phyloP scores from a whole-genome alignment of 2,329 filamentous ascomycete species.

The Coniochaeta prunicola region DNA sequence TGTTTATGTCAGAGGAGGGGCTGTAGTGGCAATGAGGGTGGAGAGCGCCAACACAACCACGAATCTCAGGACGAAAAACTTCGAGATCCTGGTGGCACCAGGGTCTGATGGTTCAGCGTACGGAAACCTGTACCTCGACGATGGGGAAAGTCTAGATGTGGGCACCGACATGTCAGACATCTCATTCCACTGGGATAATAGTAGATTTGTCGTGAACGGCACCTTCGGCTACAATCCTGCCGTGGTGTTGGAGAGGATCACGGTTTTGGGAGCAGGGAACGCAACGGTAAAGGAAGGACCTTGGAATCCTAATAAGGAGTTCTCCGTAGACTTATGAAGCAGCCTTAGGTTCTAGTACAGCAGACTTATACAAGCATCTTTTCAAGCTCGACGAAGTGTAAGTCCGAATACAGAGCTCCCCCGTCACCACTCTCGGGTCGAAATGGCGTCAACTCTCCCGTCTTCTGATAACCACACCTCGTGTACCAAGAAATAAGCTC shows the following conservation, averaged over 20 bases:
- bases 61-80: constrained; percentile 37
- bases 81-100: constrained; percentile 40
- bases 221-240: constrained; percentile 11
- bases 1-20: constrained; percentile 54
- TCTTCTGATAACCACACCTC: background rate
- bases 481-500: background rate
- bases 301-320: background rate
- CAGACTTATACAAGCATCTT: background rate
- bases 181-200: constrained; percentile 11
- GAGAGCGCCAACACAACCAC: constrained; percentile 43
- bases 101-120: constrained; percentile 36
- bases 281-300: background rate
- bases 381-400: background rate
- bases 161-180: constrained; percentile 8
- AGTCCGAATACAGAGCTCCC: background rate
- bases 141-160: constrained; percentile 23
- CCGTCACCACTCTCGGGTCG: background rate
- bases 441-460: background rate
- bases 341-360: background rate
- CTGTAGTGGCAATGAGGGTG: constrained; percentile 48
- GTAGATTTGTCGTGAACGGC: constrained; percentile 5
- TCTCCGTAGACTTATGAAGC: background rate
- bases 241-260: constrained; percentile 10
- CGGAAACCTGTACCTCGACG: constrained; percentile 44
- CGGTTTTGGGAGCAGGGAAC: constrained; percentile 6